These are phyloP conservation scores for Linanthus parryae DNA, from an alignment of 148 eudicot species.

Conservation along the genomic window DNA sequence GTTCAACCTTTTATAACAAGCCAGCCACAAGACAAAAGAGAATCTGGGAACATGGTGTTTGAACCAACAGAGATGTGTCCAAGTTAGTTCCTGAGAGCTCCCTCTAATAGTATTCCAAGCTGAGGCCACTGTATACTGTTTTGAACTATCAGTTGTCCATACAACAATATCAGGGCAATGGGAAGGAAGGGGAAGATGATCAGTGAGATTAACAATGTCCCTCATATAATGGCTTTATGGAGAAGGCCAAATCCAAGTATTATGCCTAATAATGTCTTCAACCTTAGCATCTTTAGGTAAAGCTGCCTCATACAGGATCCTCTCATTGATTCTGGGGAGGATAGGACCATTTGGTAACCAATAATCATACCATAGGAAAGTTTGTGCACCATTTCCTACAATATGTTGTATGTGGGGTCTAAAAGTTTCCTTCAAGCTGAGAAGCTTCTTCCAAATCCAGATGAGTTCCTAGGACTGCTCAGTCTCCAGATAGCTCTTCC, in stretches of 20 bases:
- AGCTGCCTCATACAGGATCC: neutral
- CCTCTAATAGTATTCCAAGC: neutral
- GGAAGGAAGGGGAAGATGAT: neutral
- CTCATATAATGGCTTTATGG: neutral
- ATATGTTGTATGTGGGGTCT: neutral
- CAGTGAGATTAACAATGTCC: neutral
- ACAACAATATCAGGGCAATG: neutral
- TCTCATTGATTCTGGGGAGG: neutral
- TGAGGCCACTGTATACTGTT: neutral
- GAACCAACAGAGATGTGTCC: neutral
- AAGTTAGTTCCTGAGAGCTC: neutral
- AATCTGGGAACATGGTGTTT: neutral
- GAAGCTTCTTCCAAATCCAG: neutral
- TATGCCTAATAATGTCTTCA: neutral
- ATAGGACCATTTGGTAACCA: neutral
- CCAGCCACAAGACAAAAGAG: neutral
- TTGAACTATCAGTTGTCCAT: neutral
- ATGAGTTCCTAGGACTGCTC: neutral
- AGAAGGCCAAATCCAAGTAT: neutral
- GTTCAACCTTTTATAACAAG: neutral
- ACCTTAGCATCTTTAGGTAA: neutral
- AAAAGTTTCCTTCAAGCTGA: neutral
- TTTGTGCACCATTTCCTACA: neutral
- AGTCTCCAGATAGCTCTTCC: neutral
- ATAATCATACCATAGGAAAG: neutral